phyloP scores from a whole-genome alignment of 2,329 filamentous ascomycete genomes.

The Aspergillus tubingensis region DNA sequence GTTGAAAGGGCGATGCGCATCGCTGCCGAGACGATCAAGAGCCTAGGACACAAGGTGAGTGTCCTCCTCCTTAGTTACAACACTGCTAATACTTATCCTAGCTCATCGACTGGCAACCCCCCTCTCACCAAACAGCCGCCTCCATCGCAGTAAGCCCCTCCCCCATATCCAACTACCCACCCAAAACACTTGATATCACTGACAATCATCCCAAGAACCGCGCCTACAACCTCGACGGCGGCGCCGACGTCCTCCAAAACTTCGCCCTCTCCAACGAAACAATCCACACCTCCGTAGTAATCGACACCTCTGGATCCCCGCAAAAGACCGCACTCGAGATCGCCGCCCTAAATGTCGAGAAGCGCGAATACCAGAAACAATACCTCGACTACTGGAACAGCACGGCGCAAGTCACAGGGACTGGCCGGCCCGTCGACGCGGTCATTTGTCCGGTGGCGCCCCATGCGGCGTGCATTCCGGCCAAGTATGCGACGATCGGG shows the following conservation, averaged over 20 bases:
- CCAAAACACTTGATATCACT: no score
- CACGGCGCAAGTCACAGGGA: constrained; percentile 53
- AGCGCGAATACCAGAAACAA: constrained; percentile 57
- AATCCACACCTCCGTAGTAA: constrained; percentile 46
- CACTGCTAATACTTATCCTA: constrained; percentile 16
- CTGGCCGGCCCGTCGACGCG: constrained; percentile 56
- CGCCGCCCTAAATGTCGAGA: constrained; percentile 53
- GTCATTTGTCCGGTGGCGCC: constrained; percentile 47
- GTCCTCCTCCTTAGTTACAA: no score
- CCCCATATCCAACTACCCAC: no score
- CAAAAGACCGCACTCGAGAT: constrained; percentile 48
- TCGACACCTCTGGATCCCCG: constrained; percentile 27
- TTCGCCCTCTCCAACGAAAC: constrained; percentile 60
- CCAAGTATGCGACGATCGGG: constrained; percentile 50
- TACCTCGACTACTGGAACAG: constrained; percentile 68
- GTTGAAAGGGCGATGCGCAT: constrained; percentile 57
- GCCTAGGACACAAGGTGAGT: constrained; percentile 53
- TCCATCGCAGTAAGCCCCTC: constrained; percentile 43
- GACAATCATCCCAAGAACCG: constrained; percentile 20
- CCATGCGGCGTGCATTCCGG: constrained; percentile 44
- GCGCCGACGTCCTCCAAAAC: constrained; percentile 52
- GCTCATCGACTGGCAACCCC: constrained; percentile 62
- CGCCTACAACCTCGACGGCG: constrained; percentile 48
- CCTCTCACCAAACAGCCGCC: constrained; percentile 46
- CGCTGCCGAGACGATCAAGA: constrained; percentile 51